These are phyloP conservation scores for Backusella tuberculispora DNA, from an alignment of 192 early-diverging fungal genomes.

Conservation along the genomic window DNA sequence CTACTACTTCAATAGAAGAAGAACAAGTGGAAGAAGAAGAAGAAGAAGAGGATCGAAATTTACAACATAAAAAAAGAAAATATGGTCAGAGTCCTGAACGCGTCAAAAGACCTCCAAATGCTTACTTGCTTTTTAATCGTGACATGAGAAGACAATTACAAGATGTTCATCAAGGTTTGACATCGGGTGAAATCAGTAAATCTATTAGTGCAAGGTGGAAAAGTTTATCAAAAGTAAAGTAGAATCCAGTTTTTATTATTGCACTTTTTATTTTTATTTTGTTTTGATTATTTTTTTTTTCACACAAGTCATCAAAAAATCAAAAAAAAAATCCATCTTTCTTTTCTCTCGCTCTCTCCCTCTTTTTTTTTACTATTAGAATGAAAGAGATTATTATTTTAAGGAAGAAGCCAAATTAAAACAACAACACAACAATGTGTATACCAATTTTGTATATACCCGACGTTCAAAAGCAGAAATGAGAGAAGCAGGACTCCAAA, in stretches of 20 bases:
- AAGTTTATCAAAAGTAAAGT: conserved; percentile 42
- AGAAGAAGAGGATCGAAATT: not conserved
- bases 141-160: conserved; percentile 60
- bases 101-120: conserved; percentile 61
- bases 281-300: too few species aligned
- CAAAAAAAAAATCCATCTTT: too few species aligned
- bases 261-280: too few species aligned
- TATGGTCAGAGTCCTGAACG: conserved; percentile 31
- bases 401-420: conserved; percentile 52
- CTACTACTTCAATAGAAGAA: not conserved
- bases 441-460: conserved; percentile 61
- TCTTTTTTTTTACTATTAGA: conserved; percentile 20
- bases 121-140: conserved; percentile 63
- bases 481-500: conserved; percentile 47
- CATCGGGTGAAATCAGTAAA: conserved; percentile 62
- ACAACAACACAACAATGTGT: conserved; percentile 48
- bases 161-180: conserved; percentile 56
- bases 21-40: not conserved
- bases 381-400: conserved; percentile 47
- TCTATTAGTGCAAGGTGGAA: conserved; percentile 60
- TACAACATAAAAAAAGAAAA: conserved; percentile 9
- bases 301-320: not conserved
- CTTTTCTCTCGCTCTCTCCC: not conserved
- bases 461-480: conserved; percentile 63
- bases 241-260: not conserved